Base-by-base conservation (phyloP, 495 filamentous ascomycete species). In the Xeromyces bisporus region DNA sequence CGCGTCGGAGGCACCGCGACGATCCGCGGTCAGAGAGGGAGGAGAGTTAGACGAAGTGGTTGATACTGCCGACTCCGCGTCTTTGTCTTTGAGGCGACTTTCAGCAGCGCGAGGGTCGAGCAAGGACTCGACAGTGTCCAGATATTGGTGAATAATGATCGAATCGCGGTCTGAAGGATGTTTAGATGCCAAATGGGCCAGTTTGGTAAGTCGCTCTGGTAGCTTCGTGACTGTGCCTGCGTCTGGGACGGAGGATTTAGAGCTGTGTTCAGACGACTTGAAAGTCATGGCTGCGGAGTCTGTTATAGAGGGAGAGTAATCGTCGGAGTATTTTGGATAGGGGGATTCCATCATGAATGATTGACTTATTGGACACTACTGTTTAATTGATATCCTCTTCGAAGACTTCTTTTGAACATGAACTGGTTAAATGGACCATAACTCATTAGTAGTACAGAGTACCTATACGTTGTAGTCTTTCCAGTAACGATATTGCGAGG, bases 81-180 rank as follows among this genome's bases (percentile, higher is more conserved):
- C 18, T 3, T 15, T 16, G 6, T 5, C 7, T 3, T 12, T 7
- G 13, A 23, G 14, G 6, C 16, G 14, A 16, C 33, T 34, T 12
- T 31, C 33, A 11, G 42, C 32, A 8, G 42, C 40, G 9, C 39
- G 44, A 13, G 47, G 43, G 23, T 58, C 45, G 6, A 56, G 36
- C 15, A 60, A 33, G 6, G 40, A 25, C 29, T 56, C 53, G 3
- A 58, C 33, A 7, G 38, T 41, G n/a, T 56, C 46, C 15, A 58
- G 39, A 31, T 47, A 50, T 11, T 40, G 40, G 13, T 51, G 41
- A 2, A 53, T 34, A n/a, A 39, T 34, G 6, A 36, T 31, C 9
- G 41, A 41, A 3, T 46, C 36, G n/a, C 44, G 37, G 20, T 28
- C 15, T 6, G 39, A 42, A 2, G 40, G 26, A 20, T 20, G 28